Base-by-base conservation (phyloP, 345 rosid species). In the Moringa oleifera region DNA sequence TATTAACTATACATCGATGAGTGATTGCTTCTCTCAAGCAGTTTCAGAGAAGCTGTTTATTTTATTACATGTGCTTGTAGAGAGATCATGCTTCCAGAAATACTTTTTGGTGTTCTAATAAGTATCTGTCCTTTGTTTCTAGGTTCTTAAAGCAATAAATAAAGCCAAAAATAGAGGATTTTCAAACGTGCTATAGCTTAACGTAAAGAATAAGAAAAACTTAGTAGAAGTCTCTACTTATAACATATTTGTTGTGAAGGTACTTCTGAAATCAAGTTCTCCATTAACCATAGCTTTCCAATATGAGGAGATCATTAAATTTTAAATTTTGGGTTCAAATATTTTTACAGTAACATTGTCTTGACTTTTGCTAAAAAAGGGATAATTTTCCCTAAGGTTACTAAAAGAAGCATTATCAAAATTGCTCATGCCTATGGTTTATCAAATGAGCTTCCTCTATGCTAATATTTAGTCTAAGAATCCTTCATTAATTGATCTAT, bases 151-250 rank as follows among this genome's bases (percentile, higher is more conserved):
- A 64, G 85, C 87, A 55, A 53, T 87, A 54, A 56, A 61, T 53
- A 84, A 79, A 65, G 96, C 96, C 6, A 92, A 89, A 73, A 68
- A 51, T 72, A 80, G 81, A 59, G 96, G 98, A 57, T 87, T 85
- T 67, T 83, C 91, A 11, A 95, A 92, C 70, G 93, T 87, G 31
- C 33, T 92, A 68, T 93, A 84, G 67, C 93, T 93, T 20, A 97
- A 89, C 63, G 83, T 94, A 0, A 79, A 78, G 24, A 73, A 74
- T 46, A 77, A 71, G 65, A 84, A 83, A 63, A 64, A 85, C 55
- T 16, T 93, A 51, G 97, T 89, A 75, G 98, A 93, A 71, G 95
- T 84, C 18, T 89, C 98, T 67, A 75, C 95, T 62, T 80, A 91
- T 67, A 92, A 89, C 69, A 80, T 93, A 53, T 93, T 93, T 67